Evolutionary conservation across 1,139 yeast genomes (phyloP).

Genomic region (Candida sp.): DNA sequence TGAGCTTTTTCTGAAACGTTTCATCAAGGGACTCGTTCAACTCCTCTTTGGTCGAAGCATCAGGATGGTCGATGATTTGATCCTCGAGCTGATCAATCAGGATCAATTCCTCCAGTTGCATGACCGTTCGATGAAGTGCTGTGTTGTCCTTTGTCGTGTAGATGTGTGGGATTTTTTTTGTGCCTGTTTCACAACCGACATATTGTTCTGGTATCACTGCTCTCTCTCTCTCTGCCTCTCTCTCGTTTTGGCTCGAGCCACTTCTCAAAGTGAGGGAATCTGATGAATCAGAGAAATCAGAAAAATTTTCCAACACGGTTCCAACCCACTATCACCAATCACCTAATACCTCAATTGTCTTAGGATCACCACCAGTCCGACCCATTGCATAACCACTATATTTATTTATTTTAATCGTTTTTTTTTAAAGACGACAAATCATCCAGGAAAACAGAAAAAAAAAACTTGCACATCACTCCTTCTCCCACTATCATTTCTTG

Average conservation of each 20-base stretch:
- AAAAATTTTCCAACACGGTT: neutral
- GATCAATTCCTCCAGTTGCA: constrained; percentile 41
- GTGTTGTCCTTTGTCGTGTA: neutral
- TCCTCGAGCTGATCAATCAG: constrained; percentile 53
- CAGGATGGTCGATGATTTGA: constrained; percentile 52
- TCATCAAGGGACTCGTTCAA: constrained; percentile 42
- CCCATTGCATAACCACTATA: neutral
- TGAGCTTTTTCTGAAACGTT: constrained; percentile 48
- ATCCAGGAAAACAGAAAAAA: neutral
- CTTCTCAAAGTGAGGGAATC: neutral
- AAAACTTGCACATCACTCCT: neutral
- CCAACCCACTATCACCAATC: neutral
- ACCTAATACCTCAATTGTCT: neutral
- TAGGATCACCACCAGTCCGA: neutral
- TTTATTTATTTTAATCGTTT: neutral
- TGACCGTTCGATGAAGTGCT: constrained; percentile 9
- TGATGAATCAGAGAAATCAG: neutral
- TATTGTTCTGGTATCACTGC: neutral
- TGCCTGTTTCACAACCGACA: neutral
- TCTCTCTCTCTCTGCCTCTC: neutral
- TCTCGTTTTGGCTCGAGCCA: neutral
- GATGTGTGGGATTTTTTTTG: neutral
- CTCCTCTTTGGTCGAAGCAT: constrained; percentile 37
- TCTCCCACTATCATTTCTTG: constrained; percentile 1
- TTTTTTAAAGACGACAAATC: neutral